Evolutionary conservation across 139 green algal species (phyloP).

Genomic region (Astrephomene gubernaculifera): DNA sequence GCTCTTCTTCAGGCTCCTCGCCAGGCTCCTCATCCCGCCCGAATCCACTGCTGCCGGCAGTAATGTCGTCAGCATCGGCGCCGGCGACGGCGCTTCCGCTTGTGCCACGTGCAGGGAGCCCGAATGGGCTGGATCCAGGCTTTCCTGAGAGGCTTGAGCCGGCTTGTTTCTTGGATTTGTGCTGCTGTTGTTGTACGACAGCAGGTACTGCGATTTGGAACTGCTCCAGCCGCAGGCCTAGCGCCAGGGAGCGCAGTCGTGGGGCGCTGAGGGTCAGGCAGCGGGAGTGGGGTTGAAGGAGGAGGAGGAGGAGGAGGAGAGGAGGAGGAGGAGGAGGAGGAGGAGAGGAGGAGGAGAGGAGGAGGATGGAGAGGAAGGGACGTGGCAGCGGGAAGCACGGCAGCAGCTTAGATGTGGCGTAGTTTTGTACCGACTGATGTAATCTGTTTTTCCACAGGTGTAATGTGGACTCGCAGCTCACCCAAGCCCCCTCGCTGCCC

Average conservation of each 20-base stretch:
- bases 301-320: neutral
- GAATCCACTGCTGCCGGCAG: no score
- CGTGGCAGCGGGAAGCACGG: no score
- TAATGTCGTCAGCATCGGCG: neutral
- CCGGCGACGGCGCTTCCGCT: neutral
- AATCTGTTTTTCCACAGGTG: neutral
- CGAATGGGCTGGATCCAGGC: no score
- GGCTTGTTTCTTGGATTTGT: no score
- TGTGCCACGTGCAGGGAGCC: no score
- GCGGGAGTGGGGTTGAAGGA: no score
- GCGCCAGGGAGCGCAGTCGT: neutral
- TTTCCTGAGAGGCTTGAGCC: no score
- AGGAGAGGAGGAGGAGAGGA: no score
- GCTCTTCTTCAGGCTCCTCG: no score
- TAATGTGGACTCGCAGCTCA: neutral
- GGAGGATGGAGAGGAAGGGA: no score
- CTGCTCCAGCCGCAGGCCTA: neutral
- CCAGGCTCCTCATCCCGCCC: no score
- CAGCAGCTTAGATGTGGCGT: no score
- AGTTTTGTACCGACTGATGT: neutral
- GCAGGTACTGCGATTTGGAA: neutral
- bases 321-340: neutral
- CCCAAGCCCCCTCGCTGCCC: neutral
- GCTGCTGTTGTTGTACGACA: neutral
- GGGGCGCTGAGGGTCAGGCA: neutral